These are phyloP conservation scores for Chalciporus pseudorubinellus DNA, from an alignment of 768 basidiomycete species.

Conservation along the genomic window DNA sequence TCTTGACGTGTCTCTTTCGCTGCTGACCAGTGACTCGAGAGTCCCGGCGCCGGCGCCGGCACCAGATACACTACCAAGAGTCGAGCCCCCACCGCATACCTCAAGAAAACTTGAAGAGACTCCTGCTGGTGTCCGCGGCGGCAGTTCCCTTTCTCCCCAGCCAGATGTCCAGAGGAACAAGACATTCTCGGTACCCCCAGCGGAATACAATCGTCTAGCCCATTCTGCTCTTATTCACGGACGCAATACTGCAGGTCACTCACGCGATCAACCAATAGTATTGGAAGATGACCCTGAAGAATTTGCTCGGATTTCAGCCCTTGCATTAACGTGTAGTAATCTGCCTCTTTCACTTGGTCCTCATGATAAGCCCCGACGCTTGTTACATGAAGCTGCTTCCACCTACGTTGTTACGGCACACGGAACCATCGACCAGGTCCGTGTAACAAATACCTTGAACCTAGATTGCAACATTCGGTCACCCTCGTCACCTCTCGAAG, in stretches of 20 bases:
- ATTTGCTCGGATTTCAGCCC: not conserved
- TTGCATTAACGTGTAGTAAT: not conserved
- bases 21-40: not conserved
- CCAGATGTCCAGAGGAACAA: not conserved
- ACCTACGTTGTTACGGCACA: conserved; percentile 38
- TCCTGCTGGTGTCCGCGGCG: not conserved
- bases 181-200: not conserved
- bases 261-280: not conserved
- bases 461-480: conserved; percentile 16
- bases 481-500: conserved; percentile 25
- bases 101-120: not conserved
- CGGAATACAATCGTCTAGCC: not conserved
- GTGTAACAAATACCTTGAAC: conserved; percentile 18
- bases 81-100: not conserved
- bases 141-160: not conserved
- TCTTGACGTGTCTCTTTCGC: conserved; percentile 14
- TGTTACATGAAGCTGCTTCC: conserved; percentile 26
- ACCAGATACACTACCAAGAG: not conserved
- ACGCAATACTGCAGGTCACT: not conserved
- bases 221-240: not conserved
- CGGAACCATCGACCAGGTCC: conserved; percentile 34
- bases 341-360: conserved; percentile 23
- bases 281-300: not conserved
- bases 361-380: conserved; percentile 40
- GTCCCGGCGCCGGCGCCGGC: not conserved